These are phyloP conservation scores for Asclepias syriaca DNA, from an alignment of 257 asterid genomes.

Conservation along the genomic window DNA sequence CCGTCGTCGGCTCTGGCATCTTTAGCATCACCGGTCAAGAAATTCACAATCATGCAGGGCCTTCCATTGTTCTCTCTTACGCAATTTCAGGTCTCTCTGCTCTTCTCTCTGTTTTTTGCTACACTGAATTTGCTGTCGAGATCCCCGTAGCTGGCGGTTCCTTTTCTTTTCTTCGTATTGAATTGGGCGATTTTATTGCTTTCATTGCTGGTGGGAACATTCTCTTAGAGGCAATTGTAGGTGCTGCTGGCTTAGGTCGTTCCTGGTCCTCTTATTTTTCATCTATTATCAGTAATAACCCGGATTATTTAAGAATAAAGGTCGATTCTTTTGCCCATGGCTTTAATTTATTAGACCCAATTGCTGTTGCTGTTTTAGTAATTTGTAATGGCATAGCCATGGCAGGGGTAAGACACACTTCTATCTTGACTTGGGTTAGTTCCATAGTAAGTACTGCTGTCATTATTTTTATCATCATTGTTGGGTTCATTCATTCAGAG, in stretches of 20 bases:
- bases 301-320: slow-evolving; percentile 57
- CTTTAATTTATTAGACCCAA: slow-evolving; percentile 74
- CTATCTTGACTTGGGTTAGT: slow-evolving; percentile 61
- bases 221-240: slow-evolving; percentile 73
- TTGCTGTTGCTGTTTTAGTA: slow-evolving; percentile 55
- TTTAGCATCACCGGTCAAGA: slow-evolving; percentile 89
- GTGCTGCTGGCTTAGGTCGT: slow-evolving; percentile 94
- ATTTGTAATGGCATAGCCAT: slow-evolving; percentile 68
- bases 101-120: slow-evolving; percentile 74
- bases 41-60: slow-evolving; percentile 64
- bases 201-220: slow-evolving; percentile 90
- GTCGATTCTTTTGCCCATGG: slow-evolving; percentile 63
- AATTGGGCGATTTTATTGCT: slow-evolving; percentile 88
- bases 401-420: slow-evolving; percentile 63
- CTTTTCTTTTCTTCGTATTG: slow-evolving; percentile 77
- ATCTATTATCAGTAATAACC: slow-evolving; percentile 43
- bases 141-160: slow-evolving; percentile 93
- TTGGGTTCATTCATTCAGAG: slow-evolving; percentile 62
- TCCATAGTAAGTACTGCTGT: slow-evolving; percentile 48
- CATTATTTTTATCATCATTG: slow-evolving; percentile 66
- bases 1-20: slow-evolving; percentile 93
- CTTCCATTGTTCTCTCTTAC: slow-evolving; percentile 76
- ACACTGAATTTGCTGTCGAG: slow-evolving; percentile 88
- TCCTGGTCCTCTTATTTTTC: slow-evolving; percentile 91
- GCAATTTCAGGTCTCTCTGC: slow-evolving; percentile 86